phyloP scores from a whole-genome alignment of 805 yeast genomes.

The Saturnispora ahearnii region DNA sequence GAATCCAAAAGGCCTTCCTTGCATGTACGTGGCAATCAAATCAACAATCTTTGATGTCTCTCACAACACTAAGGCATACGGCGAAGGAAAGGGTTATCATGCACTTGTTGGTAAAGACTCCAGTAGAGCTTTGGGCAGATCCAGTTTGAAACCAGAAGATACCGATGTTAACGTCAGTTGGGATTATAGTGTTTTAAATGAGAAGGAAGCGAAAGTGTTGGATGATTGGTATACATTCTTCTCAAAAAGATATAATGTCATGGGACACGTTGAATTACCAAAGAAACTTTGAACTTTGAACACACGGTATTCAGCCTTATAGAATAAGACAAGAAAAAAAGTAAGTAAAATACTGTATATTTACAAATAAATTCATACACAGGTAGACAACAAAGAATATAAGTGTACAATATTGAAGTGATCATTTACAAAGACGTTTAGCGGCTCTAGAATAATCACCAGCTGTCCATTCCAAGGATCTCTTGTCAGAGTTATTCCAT shows the following conservation, averaged over 20 bases:
- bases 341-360: not conserved
- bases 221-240: slow-evolving; percentile 70
- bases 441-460: slow-evolving; percentile 38
- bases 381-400: not conserved
- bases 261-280: slow-evolving; percentile 31
- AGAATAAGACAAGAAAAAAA: not conserved
- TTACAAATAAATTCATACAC: not conserved
- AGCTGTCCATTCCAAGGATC: slow-evolving; percentile 53
- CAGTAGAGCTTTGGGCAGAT: slow-evolving; percentile 65
- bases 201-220: slow-evolving; percentile 49
- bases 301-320: not conserved
- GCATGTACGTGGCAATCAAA: slow-evolving; percentile 62
- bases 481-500: slow-evolving; percentile 35
- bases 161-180: slow-evolving; percentile 35
- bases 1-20: slow-evolving; percentile 7
- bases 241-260: slow-evolving; percentile 41
- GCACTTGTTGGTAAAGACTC: slow-evolving; percentile 71
- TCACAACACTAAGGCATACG: slow-evolving; percentile 55
- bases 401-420: not conserved
- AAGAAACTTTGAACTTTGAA: not conserved
- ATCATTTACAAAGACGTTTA: slow-evolving; percentile 32
- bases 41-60: slow-evolving; percentile 77
- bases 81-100: slow-evolving; percentile 67
- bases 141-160: slow-evolving; percentile 48
- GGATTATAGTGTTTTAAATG: slow-evolving; percentile 45